Evolutionary conservation across 495 filamentous ascomycete species (phyloP).

Genomic region (Xylaria acuta): DNA sequence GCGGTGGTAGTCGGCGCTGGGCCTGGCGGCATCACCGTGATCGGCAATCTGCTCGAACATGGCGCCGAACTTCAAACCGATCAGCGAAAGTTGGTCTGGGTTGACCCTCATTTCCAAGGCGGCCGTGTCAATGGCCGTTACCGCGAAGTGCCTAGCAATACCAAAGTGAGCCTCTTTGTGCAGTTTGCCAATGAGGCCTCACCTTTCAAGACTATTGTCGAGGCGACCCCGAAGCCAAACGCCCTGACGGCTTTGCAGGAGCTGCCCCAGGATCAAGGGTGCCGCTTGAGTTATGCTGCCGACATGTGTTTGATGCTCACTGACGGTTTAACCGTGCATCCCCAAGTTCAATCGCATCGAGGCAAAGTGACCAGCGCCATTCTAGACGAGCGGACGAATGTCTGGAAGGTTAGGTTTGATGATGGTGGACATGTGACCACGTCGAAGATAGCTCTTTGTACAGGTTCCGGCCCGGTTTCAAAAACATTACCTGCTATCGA

Average conservation of each 20-base stretch:
- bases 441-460: slow-evolving; percentile 62
- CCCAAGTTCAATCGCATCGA: slow-evolving; percentile 49
- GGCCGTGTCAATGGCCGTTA: slow-evolving; percentile 61
- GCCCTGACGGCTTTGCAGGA: slow-evolving; percentile 58
- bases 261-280: slow-evolving; percentile 61
- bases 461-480: slow-evolving; percentile 59
- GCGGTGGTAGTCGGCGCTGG: slow-evolving; percentile 65
- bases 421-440: slow-evolving; percentile 41
- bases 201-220: slow-evolving; percentile 56
- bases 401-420: slow-evolving; percentile 53
- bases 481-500: slow-evolving; percentile 46
- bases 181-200: slow-evolving; percentile 56
- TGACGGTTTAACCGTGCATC: slow-evolving; percentile 55
- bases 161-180: slow-evolving; percentile 61
- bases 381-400: slow-evolving; percentile 42
- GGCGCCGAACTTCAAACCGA: slow-evolving; percentile 29
- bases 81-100: slow-evolving; percentile 56
- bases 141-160: slow-evolving; percentile 61
- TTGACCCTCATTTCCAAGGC: slow-evolving; percentile 59
- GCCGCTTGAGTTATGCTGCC: slow-evolving; percentile 59
- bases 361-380: slow-evolving; percentile 53
- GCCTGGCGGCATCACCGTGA: slow-evolving; percentile 61
- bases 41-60: slow-evolving; percentile 63
- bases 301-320: slow-evolving; percentile 60
- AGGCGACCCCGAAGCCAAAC: slow-evolving; percentile 55